phyloP scores from a whole-genome alignment of 2,329 filamentous ascomycete genomes.

The Zymoseptoria crescenta region DNA sequence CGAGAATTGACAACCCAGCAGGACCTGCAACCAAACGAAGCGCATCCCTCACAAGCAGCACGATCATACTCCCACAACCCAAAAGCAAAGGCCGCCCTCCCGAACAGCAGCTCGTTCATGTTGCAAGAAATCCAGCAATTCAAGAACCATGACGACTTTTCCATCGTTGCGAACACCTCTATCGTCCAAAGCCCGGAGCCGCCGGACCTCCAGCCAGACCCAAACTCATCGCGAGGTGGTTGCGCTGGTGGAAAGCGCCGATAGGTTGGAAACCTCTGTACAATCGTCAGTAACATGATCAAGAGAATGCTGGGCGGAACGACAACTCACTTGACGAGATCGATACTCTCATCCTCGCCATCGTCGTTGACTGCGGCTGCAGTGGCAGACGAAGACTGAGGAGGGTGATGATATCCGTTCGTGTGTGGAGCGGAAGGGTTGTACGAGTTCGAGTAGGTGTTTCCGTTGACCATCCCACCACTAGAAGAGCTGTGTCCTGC shows the following conservation, averaged over 20 bases:
- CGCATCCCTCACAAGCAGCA: no score
- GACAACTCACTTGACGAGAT: slow-evolving; percentile 42
- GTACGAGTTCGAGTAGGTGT: slow-evolving; percentile 2
- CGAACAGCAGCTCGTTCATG: no score
- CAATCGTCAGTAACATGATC: slow-evolving; percentile 9
- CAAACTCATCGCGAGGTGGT: slow-evolving; percentile 24
- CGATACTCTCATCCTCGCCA: slow-evolving; percentile 40
- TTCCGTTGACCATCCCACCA: slow-evolving; percentile 4
- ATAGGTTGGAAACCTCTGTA: slow-evolving; percentile 44
- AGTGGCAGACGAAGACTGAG: neutral
- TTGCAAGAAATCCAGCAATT: neutral
- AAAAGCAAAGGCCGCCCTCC: no score
- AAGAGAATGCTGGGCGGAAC: neutral
- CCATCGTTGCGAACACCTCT: neutral
- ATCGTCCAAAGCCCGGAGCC: slow-evolving; percentile 20
- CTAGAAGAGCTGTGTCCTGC: neutral
- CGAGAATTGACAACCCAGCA: no score
- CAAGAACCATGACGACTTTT: neutral
- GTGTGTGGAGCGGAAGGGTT: slow-evolving; percentile 3
- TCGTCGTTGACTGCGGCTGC: slow-evolving; percentile 29
- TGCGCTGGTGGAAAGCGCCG: slow-evolving; percentile 38
- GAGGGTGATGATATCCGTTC: slow-evolving; percentile 20
- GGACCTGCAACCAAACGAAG: no score
- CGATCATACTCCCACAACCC: no score
- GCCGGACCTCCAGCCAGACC: slow-evolving; percentile 11